phyloP scores from a whole-genome alignment of 208 protist genomes.

The Sergeia podlipaevii region DNA sequence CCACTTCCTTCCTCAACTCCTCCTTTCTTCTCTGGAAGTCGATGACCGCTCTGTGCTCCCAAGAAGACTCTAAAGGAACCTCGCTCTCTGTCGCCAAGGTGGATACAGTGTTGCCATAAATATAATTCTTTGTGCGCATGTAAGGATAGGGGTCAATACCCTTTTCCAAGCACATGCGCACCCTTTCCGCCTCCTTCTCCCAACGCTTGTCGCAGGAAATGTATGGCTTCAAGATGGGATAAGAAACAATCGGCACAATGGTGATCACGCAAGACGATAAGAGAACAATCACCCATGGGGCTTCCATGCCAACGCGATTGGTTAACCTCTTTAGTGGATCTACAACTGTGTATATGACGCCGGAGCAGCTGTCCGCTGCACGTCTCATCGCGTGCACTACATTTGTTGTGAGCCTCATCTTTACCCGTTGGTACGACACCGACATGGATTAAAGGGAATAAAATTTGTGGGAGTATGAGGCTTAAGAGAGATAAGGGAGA shows the following conservation, averaged over 20 bases:
- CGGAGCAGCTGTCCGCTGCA: constrained; percentile 68
- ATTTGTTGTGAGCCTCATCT: constrained; percentile 63
- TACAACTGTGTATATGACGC: constrained; percentile 23
- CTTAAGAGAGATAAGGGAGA: too few species aligned
- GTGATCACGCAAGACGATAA: constrained; percentile 37
- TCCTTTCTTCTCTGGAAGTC: constrained; percentile 70
- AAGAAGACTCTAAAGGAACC: constrained; percentile 33
- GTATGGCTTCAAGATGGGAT: constrained; percentile 66
- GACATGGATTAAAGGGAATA: constrained; percentile 46
- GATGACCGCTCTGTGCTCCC: constrained; percentile 53
- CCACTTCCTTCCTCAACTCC: constrained; percentile 63
- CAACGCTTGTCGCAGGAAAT: constrained; percentile 40
- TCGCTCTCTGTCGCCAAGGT: constrained; percentile 30
- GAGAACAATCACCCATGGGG: constrained; percentile 71
- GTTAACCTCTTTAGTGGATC: constrained; percentile 37
- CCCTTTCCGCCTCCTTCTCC: constrained; percentile 74
- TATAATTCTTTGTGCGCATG: constrained; percentile 79
- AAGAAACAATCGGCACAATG: constrained; percentile 46
- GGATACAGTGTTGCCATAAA: constrained; percentile 65
- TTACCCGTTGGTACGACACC: constrained; percentile 65
- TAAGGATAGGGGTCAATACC: constrained; percentile 89
- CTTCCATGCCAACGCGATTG: constrained; percentile 51
- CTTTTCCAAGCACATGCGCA: constrained; percentile 87
- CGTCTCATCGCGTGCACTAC: constrained; percentile 49
- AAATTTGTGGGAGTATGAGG: too few species aligned